Evolutionary conservation across 2,329 filamentous ascomycete species (phyloP).

Genomic region (Alternaria arbusti): DNA sequence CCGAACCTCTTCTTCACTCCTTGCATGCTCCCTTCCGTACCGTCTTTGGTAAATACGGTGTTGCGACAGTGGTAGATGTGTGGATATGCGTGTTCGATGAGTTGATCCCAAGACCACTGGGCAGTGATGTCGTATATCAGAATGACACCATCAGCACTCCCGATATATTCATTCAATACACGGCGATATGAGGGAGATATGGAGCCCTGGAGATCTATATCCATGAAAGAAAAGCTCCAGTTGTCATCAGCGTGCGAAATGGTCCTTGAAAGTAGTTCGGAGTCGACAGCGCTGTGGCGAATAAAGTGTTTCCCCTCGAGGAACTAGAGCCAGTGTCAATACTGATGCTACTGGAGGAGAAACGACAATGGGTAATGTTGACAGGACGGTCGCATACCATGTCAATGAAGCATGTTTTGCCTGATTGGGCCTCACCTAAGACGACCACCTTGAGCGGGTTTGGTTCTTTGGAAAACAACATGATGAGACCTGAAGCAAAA

Average conservation of each 20-base stretch:
- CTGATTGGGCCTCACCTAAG: conserved; percentile 29
- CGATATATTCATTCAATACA: conserved; percentile 9
- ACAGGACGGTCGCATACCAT: conserved; percentile 16
- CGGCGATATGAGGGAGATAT: conserved; percentile 3
- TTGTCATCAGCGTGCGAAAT: conserved; percentile 14
- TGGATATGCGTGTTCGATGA: conserved; percentile 27
- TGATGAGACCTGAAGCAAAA: not conserved
- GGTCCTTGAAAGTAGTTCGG: conserved; percentile 10
- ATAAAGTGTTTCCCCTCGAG: conserved; percentile 13
- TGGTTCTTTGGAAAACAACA: not conserved
- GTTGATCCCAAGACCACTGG: conserved; percentile 24
- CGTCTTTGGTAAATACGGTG: not conserved
- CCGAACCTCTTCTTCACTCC: conserved; percentile 27
- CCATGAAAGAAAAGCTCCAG: conserved; percentile 20
- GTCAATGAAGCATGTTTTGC: conserved; percentile 38
- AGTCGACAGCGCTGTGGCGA: conserved; percentile 1
- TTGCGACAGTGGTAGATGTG: conserved; percentile 20
- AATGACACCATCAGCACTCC: conserved; percentile 28
- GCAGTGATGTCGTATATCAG: conserved; percentile 40
- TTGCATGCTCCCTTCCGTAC: not conserved
- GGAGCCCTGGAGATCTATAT: conserved; percentile 26
- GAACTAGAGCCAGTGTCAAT: not conserved
- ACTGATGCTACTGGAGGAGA: not conserved
- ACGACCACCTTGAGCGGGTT: conserved; percentile 16
- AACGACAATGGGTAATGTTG: not conserved